Base-by-base conservation (phyloP, 2,329 filamentous ascomycete species). In the Phialemonium atrogriseum region DNA sequence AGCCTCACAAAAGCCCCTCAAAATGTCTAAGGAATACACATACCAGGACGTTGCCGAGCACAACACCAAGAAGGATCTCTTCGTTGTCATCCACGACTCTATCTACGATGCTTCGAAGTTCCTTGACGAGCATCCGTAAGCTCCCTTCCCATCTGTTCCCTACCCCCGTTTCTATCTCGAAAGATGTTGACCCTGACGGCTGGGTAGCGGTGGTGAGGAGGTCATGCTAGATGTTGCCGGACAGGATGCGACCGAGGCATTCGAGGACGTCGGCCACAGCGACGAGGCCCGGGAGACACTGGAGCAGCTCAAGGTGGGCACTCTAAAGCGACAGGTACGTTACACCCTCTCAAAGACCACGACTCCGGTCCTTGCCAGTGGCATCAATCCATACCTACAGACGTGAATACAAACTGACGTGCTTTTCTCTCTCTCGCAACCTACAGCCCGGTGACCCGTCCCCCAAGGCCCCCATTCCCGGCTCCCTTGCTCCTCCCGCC, bases 251-350 rank as follows among this genome's bases (percentile, higher is more conserved):
- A 94, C 89, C 50, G 91, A 96, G 67, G 89, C 91, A 40, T 98
- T 98, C 58, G 91, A 98, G 70, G 91, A 98, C 64, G 91, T 98
- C 53, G 91, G 91, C 55, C 91, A 98, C 81, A 93, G 84, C 52
- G 91, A 98, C 62, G 91, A 98, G 72, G 91, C 91, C 46, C 82
- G 91, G 46, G 89, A 96, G 69, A 89, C 94, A 46, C 78, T 98
- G 36, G 78, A 82, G 19, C 75, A 77, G 52, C 68, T 94, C 44
- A 62, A 78, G 32, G 72, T 91, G 45, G 88, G 85, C 44, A 70
- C 56, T 22, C 62, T 95, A 58, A 93, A 94, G 78, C 76, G 85
- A 59, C 58, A 74, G 70, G 85, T 93, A 73, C 51, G 77, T n/a
- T n/a, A n/a, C n/a, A n/a, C n/a, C n/a, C n/a, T n/a, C n/a, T n/a